A percentile compares a stretch with the other conserved stretches of the same genome.
Evolutionary conservation across 768 basidiomycete species (phyloP).

Genomic region (Psilocybe tampanensis): DNA sequence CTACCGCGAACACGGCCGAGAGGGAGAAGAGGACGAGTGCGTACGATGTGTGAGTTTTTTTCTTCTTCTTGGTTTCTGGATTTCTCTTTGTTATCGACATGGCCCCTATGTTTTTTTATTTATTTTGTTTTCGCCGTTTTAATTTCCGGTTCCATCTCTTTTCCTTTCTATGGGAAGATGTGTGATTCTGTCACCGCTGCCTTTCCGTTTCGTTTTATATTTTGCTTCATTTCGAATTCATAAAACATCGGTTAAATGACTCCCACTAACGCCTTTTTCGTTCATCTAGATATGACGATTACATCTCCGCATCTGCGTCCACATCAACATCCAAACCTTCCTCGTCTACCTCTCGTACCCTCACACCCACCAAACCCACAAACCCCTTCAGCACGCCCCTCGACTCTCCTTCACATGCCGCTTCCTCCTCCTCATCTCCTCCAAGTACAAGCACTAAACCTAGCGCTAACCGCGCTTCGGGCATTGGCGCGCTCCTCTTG

Average conservation of each 20-base stretch:
- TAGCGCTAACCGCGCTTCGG: slow-evolving; percentile 46
- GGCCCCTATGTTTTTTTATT: no score
- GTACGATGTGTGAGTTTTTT: slow-evolving; percentile 63
- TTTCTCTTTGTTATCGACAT: slow-evolving; percentile 7
- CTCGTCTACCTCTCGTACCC: background rate
- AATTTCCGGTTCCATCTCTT: no score
- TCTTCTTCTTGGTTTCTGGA: background rate
- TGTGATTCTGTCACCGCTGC: no score
- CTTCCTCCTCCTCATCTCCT: slow-evolving; percentile 33
- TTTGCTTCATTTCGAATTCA: no score
- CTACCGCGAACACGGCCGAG: slow-evolving; percentile 32
- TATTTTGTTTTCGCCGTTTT: no score
- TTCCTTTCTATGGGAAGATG: no score
- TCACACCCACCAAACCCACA: background rate
- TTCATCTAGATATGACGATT: slow-evolving; percentile 71
- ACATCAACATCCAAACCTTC: background rate
- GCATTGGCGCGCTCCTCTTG: slow-evolving; percentile 50
- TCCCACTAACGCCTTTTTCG: no score
- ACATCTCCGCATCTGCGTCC: slow-evolving; percentile 20
- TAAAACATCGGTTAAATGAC: no score
- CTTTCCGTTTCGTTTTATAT: no score
- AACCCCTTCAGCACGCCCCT: background rate
- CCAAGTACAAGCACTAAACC: slow-evolving; percentile 15
- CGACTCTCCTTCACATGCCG: background rate
- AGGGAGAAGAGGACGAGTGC: slow-evolving; percentile 61